Evolutionary conservation across 331 rosid genomes (phyloP), one percentile per base, ranked within the genome.

Genomic region (Phaseolus coccineus): DNA sequence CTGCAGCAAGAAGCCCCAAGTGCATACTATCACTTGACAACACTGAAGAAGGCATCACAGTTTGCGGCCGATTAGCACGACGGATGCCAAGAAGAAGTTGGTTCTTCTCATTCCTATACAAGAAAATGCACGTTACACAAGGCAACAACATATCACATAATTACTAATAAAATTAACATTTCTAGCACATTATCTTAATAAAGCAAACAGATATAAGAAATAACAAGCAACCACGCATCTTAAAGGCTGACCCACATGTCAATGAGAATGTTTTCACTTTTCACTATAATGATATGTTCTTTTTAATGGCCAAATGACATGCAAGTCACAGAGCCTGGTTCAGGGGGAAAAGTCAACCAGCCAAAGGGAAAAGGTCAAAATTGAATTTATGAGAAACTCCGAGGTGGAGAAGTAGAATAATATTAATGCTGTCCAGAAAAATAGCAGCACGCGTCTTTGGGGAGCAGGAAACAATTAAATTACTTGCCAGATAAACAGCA

Each of bases 11-110:
- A 88, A 96, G 99, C 73, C 99, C 99, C 79, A 96, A 81, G 87
- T 96, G 99, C 99, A 96, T 96, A 87, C 99, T 96, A 71, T 96
- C 99, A 76, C 99, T 96, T 28, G 99, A 96, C 79, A 96, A 87
- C 70, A 96, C 99, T 16, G 90, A 87, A 2, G 90, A 87, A 50
- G 90, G 90, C 90, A 87, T 84, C 77, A 87, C 90, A 40, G 90
- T 87, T 78, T 87, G 90, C 33, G 90, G 88, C 35, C 90, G 80
- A 80, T 72, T 87, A 42, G 90, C 90, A 12, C 82, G 90, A 4
- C 90, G 80, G 28, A 87, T 87, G 39, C 90, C 90, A 33, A 87
- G 90, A 56, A 87, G 90, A 68, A 87, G 77, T 52, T 87, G 90
- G 75, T 87, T 87, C 82, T 81, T 84, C 1, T 87, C 90, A 31